phyloP scores from a whole-genome alignment of 2,329 filamentous ascomycete species.

The Fusarium brevicatenulatum region DNA sequence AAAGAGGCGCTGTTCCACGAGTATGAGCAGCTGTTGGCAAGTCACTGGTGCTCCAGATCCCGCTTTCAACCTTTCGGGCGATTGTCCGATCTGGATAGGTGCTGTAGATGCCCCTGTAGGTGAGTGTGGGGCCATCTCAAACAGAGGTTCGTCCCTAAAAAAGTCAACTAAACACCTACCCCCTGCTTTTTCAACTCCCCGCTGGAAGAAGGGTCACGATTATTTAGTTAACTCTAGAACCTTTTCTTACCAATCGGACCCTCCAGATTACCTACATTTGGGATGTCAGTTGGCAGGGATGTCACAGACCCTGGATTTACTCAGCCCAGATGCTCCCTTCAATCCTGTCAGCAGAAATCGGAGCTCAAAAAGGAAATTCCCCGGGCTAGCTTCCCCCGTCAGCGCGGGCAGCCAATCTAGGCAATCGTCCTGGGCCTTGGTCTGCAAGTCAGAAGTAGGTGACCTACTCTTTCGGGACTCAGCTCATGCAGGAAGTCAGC shows the following conservation, averaged over 20 bases:
- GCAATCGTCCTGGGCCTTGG: background rate
- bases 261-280: background rate
- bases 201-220: background rate
- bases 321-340: too few relatives aligned
- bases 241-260: background rate
- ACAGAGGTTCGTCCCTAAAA: background rate
- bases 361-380: background rate
- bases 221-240: too few relatives aligned
- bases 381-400: background rate
- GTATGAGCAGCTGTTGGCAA: background rate
- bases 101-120: background rate
- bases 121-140: background rate
- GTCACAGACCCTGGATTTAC: background rate
- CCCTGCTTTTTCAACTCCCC: background rate
- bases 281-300: background rate
- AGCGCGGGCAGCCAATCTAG: background rate
- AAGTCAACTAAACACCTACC: background rate
- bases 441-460: background rate
- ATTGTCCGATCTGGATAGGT: background rate
- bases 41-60: background rate
- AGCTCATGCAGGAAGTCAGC: background rate
- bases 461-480: background rate
- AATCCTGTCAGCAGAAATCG: background rate
- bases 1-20: background rate
- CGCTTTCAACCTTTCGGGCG: background rate